Evolutionary conservation across 1,139 yeast genomes (phyloP), one percentile per base, ranked within the genome.

Genomic region (Kurtzmaniella quercitrusa): DNA sequence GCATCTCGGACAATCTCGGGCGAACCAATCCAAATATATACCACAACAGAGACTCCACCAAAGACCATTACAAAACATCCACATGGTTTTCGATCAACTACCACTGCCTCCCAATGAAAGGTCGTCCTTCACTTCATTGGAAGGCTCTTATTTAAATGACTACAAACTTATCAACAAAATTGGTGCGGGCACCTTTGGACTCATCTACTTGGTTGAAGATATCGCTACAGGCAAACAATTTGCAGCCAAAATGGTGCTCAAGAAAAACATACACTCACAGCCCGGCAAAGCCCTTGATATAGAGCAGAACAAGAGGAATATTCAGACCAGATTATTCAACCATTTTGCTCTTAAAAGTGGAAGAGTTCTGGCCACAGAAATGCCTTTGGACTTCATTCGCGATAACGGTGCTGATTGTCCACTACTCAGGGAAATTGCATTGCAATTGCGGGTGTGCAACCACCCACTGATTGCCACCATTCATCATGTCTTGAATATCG

Each of bases 101-200:
- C 38, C 38, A n/a, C 24, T 21, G 24, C 38, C 38, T 21, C 38
- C 38, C 12, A 36, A 36, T 14, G 38, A 36, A 19, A 17, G 15
- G 21, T 3, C 38, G 6, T 18, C 27, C 14, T 19, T 19, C 3
- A 37, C 40, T 9, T 27, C 15, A 17, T 36, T 36, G 21, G 27
- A 36, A 54, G 56, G 51, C 42, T 47, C 33, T 50, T 66, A 36
- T 14, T n/a, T 36, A 12, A 36, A 36, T 14, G 27, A 57, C 15
- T 50, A 55, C 24, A 56, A 54, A 41, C 70, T 85, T 36, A 58
- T 73, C 43, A 66, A 66, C 45, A 79, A 82, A 49, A 75, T 88
- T n/a, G 96, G 97, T 14, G 79, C 94, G 1, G 96, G 97, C 34
- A 90, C 95, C 18, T 89, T 85, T 58, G 96, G 96, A 2, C 72